Conservation (phyloP, 2,329 filamentous ascomycete species). For the Fusarium chaquense region DNA sequence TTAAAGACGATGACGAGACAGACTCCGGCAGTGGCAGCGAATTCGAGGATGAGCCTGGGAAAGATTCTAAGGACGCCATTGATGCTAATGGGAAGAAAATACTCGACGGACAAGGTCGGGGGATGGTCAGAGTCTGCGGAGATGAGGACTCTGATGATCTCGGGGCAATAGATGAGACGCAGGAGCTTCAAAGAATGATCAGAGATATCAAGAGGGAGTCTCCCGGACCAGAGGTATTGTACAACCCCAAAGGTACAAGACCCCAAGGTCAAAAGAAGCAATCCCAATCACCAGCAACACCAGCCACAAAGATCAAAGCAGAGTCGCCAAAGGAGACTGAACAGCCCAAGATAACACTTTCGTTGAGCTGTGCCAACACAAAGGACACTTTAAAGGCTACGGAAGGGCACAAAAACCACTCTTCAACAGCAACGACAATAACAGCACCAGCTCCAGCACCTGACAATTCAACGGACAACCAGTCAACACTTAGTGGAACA, state of each 20-base stretch:
- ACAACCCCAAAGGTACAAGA: not conserved
- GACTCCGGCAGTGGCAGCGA: constrained; percentile 62
- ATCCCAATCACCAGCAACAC: not conserved
- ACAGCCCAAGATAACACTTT: constrained; percentile 1
- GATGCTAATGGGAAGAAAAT: constrained; percentile 75
- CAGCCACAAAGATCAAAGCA: constrained; percentile 22
- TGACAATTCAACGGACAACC: not conserved
- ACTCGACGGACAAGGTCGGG: constrained; percentile 73
- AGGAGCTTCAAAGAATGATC: constrained; percentile 69
- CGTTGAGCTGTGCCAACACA: not conserved
- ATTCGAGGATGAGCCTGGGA: constrained; percentile 61
- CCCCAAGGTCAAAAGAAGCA: not conserved
- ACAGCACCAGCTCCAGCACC: not conserved
- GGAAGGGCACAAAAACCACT: not conserved
- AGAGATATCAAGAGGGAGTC: constrained; percentile 44
- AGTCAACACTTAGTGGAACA: not conserved
- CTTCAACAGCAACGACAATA: not conserved
- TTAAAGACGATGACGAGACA: constrained; percentile 52
- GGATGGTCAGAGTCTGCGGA: constrained; percentile 80
- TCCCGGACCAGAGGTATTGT: not conserved
- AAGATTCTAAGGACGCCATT: constrained; percentile 64
- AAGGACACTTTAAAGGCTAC: not conserved
- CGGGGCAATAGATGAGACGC: constrained; percentile 62
- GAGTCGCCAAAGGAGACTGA: constrained; percentile 13
- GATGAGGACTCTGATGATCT: constrained; percentile 70